Evolutionary conservation across 2,329 filamentous ascomycete species (phyloP).

Genomic region (Fusarium redolens): DNA sequence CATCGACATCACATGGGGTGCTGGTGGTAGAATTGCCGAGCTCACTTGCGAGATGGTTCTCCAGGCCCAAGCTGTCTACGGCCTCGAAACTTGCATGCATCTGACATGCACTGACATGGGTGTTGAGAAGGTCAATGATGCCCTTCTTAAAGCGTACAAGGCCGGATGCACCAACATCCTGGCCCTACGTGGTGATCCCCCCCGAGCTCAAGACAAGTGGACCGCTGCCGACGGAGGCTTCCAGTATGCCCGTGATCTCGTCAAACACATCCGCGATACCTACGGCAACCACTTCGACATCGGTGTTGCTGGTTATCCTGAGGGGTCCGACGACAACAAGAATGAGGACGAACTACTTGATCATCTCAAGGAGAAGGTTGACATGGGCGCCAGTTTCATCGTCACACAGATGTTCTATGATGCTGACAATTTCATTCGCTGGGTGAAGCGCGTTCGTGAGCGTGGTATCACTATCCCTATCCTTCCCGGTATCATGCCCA

Average conservation of each 20-base stretch:
- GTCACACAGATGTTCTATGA: conserved; percentile 99
- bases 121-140: conserved; percentile 88
- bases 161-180: conserved; percentile 98
- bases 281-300: conserved; percentile 89
- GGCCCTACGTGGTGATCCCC: conserved; percentile 91
- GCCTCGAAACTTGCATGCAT: conserved; percentile 98
- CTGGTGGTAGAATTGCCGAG: conserved; percentile 89
- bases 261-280: conserved; percentile 80
- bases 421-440: conserved; percentile 91
- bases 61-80: conserved; percentile 93
- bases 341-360: conserved; percentile 87
- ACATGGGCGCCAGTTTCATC: conserved; percentile 92
- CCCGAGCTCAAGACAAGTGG: conserved; percentile 94
- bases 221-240: conserved; percentile 88
- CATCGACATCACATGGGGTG: conserved; percentile 98
- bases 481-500: conserved; percentile 86
- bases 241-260: conserved; percentile 91
- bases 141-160: conserved; percentile 88
- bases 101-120: conserved; percentile 99
- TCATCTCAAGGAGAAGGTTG: conserved; percentile 96
- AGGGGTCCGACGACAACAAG: conserved; percentile 93
- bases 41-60: conserved; percentile 98
- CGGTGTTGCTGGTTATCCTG: conserved; percentile 95
- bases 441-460: conserved; percentile 87
- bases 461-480: conserved; percentile 87